Base-by-base conservation (phyloP, 208 protist species). In the Trypanosoma congolense region DNA sequence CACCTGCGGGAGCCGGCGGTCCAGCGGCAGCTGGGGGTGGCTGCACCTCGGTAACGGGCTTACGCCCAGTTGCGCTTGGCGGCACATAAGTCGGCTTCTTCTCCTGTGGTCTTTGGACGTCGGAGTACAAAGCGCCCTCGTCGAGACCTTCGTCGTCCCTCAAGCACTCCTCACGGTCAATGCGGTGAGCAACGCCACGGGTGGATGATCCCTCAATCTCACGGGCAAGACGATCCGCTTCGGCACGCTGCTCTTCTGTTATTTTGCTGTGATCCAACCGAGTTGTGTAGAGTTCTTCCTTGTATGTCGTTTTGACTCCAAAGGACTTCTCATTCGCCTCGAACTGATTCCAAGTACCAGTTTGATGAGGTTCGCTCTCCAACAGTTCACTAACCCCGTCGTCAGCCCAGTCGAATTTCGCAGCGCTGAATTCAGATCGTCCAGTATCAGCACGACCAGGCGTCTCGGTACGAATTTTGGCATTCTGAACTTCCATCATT, bases 281-380 rank as follows among this genome's bases (percentile, higher is more conserved):
- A n/a, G 87, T 96, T 45, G 90, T 96, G 75, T 96, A 96, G 14
- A 83, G 21, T 22, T 86, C 73, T 49, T 96, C 90, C 42, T 70
- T 64, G 71, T 93, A 96, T 12, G 85, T 92, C n/a, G 82, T 81
- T 61, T 65, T 73, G 8, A 91, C 73, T 33, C 83, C 85, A 54
- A 96, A 87, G 54, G 56, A 50, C 59, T 70, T 65, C 56, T 80
- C 77, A 63, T 96, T 96, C 18, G 68, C 77, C 63, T 72, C 70
- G 49, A 96, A 95, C 71, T 96, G 90, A 60, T 96, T 80, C 83
- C 85, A 96, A 38, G 80, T 45, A 16, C 81, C 86, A n/a, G 64
- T 47, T 19, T 69, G 61, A 51, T 84, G 64, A 8, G 24, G 43
- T 31, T 85, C 72, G 18, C 61, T 60, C 35, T 90, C 80, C 26